These are phyloP conservation scores for Penicillium sp. DNA, from an alignment of 2,329 filamentous ascomycete species.

Conservation along the genomic window DNA sequence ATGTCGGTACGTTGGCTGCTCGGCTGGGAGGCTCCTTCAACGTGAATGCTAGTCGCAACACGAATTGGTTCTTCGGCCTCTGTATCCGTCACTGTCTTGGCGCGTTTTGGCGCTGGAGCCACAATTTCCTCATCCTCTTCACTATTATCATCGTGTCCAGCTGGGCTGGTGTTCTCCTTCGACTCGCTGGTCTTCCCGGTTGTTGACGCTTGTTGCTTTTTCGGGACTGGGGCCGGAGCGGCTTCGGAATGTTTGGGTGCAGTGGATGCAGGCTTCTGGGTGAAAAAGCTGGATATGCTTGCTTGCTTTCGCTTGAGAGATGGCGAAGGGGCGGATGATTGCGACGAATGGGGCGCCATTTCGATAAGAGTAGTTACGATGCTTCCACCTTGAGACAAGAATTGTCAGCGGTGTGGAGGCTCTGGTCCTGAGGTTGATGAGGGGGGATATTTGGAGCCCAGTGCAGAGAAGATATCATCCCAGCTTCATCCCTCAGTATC, in stretches of 20 bases:
- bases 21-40: constrained; percentile 28
- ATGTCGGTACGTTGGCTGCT: constrained; percentile 56
- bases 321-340: constrained; percentile 34
- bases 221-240: constrained; percentile 3
- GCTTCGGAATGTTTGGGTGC: constrained; percentile 11
- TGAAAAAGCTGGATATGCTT: constrained; percentile 85
- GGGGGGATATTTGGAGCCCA: background rate
- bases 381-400: background rate
- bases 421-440: background rate
- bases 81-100: constrained; percentile 28
- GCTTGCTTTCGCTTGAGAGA: constrained; percentile 55
- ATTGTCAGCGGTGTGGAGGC: background rate
- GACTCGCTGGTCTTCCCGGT: constrained; percentile 2
- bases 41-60: constrained; percentile 3
- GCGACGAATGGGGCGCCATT: constrained; percentile 39
- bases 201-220: constrained; percentile 15
- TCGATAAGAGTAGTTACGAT: constrained; percentile 1
- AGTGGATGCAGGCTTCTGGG: constrained; percentile 52
- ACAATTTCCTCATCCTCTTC: constrained; percentile 45
- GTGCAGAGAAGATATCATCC: background rate
- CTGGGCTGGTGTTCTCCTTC: constrained; percentile 1
- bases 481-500: background rate
- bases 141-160: constrained; percentile 21
- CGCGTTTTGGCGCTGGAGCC: constrained; percentile 44
- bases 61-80: constrained; percentile 9